A percentile compares a stretch with the other conserved stretches of the same genome.
Evolutionary conservation across 495 filamentous ascomycete species (phyloP).

Genomic region (Hypoxylon perforatum): DNA sequence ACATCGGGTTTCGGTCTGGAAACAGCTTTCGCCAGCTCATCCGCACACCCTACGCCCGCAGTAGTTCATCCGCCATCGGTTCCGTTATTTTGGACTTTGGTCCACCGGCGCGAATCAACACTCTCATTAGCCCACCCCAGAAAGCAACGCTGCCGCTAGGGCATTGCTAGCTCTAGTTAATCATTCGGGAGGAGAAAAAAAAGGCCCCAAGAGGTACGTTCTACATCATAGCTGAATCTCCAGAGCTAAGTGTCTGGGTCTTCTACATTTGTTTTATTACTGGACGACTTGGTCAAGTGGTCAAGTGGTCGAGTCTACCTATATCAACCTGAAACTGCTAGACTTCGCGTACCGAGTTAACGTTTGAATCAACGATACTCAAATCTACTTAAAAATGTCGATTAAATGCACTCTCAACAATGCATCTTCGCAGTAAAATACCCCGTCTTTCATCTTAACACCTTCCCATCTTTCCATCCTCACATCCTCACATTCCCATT

Average conservation of each 20-base stretch:
- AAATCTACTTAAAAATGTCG: slow-evolving; percentile 39
- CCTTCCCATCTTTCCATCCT: slow-evolving; percentile 1
- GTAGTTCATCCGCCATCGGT: slow-evolving; percentile 43
- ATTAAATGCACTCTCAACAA: slow-evolving; percentile 15
- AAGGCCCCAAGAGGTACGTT: slow-evolving; percentile 31
- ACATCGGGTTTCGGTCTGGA: slow-evolving; percentile 22
- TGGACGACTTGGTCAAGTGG: slow-evolving; percentile 17
- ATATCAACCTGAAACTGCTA: slow-evolving; percentile 30
- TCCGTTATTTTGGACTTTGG: slow-evolving; percentile 39
- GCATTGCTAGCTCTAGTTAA: slow-evolving; percentile 29
- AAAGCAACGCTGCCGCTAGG: slow-evolving; percentile 41
- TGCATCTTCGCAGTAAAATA: slow-evolving; percentile 2
- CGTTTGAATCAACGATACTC: slow-evolving; percentile 23
- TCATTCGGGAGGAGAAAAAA: slow-evolving; percentile 23
- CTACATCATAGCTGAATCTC: slow-evolving; percentile 8
- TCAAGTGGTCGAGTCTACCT: no score
- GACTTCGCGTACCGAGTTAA: slow-evolving; percentile 28
- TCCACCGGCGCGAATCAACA: slow-evolving; percentile 40
- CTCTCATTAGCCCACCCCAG: slow-evolving; percentile 37
- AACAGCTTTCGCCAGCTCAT: slow-evolving; percentile 34
- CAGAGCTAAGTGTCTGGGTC: background rate
- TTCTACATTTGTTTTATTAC: background rate
- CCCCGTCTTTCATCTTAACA: slow-evolving; percentile 3
- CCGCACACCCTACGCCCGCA: slow-evolving; percentile 31
- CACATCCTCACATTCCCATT: slow-evolving; percentile 23